A percentile compares a stretch with the other conserved stretches of the same genome.
These are phyloP conservation scores for Hymenoscyphus fraxineus DNA, from an alignment of 2,329 filamentous ascomycete genomes.

Conservation along the genomic window DNA sequence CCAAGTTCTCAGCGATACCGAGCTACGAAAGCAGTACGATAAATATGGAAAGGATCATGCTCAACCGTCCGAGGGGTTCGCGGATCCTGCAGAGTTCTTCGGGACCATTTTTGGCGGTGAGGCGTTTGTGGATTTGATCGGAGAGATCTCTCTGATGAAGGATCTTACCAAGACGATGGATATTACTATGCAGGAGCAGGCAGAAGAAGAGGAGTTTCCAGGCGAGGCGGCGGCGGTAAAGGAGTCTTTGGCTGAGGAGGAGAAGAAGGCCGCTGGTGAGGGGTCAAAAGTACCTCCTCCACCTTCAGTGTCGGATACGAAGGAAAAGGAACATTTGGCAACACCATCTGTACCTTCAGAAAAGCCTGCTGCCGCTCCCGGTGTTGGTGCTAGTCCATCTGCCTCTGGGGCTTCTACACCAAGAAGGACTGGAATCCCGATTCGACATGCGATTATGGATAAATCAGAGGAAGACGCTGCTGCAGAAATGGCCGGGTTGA, in stretches of 20 bases:
- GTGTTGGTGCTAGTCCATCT: conserved; percentile 17
- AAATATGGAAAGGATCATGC: conserved; percentile 95
- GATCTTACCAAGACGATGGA: conserved; percentile 98
- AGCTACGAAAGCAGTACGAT: conserved; percentile 89
- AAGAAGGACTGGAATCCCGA: conserved; percentile 54
- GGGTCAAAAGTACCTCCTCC: conserved; percentile 17
- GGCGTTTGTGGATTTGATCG: conserved; percentile 93
- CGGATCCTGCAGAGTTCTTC: conserved; percentile 96
- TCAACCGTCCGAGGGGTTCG: conserved; percentile 86
- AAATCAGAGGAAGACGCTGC: conserved; percentile 74
- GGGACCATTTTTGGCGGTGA: conserved; percentile 97
- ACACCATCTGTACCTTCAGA: conserved; percentile 25
- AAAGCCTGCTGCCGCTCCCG: conserved; percentile 16
- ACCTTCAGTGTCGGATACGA: conserved; percentile 23
- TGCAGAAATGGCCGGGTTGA: conserved; percentile 60
- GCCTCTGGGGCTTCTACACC: conserved; percentile 41
- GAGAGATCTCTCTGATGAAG: conserved; percentile 98
- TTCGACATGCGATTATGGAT: conserved; percentile 84
- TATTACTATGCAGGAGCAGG: conserved; percentile 80
- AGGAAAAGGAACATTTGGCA: conserved; percentile 16
- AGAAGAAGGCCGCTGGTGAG: conserved; percentile 12
- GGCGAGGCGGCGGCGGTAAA: conserved; percentile 54
- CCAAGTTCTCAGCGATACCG: conserved; percentile 79
- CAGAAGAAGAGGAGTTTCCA: conserved; percentile 51
- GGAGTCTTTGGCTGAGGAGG: conserved; percentile 42